Conservation (phyloP, 257 asterid species). For the Solanum sejunctum region DNA sequence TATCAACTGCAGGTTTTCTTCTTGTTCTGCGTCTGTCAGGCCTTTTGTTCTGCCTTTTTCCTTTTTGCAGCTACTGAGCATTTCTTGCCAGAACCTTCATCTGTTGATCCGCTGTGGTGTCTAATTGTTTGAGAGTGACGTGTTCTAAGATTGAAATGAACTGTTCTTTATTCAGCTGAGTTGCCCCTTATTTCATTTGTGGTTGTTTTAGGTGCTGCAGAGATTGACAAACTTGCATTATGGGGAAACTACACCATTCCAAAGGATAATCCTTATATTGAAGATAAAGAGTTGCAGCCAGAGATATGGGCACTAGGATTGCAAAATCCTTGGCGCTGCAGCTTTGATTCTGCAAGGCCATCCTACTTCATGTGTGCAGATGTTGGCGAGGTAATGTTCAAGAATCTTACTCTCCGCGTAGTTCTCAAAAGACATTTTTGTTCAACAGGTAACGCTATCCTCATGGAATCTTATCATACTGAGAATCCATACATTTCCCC, state of each 20-base stretch:
- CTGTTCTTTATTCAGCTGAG: background rate
- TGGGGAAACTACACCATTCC: slow-evolving; percentile 97
- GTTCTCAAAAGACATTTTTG: background rate
- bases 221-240: slow-evolving; percentile 30
- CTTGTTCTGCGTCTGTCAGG: background rate
- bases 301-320: slow-evolving; percentile 89
- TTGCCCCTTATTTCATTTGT: background rate
- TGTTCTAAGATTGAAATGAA: background rate
- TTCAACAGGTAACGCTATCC: background rate
- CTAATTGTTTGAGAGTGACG: background rate
- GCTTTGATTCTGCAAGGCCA: slow-evolving; percentile 83
- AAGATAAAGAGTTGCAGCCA: slow-evolving; percentile 44
- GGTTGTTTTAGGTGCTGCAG: slow-evolving; percentile 41
- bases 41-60: background rate
- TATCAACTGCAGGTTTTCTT: background rate
- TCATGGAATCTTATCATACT: background rate
- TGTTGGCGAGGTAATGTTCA: slow-evolving; percentile 57
- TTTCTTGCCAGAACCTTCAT: background rate
- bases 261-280: slow-evolving; percentile 55
- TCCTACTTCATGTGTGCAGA: slow-evolving; percentile 78
- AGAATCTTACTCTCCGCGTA: background rate
- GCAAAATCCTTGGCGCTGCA: slow-evolving; percentile 98
- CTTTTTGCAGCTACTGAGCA: background rate
- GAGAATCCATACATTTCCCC: background rate
- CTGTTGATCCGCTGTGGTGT: background rate